phyloP scores from a whole-genome alignment of 2,329 filamentous ascomycete species.

The Leptographium wingfieldii region DNA sequence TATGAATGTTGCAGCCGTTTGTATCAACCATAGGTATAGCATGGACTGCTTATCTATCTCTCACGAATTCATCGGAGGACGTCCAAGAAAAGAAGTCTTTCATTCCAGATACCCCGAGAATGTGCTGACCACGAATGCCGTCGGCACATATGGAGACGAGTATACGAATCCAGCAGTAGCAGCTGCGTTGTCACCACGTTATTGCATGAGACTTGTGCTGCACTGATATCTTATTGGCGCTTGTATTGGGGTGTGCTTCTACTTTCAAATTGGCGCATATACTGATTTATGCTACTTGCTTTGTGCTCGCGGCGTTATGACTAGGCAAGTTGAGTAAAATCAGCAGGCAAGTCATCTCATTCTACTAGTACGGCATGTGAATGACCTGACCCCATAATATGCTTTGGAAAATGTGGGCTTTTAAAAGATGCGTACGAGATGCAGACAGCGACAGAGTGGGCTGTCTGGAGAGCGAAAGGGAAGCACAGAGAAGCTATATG shows the following conservation, averaged over 20 bases:
- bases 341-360: not conserved
- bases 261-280: not conserved
- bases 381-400: not conserved
- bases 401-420: not conserved
- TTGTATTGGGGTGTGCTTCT: not conserved
- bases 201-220: not conserved
- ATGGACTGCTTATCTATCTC: conserved; percentile 92
- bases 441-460: not conserved
- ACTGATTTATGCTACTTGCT: not conserved
- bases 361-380: not conserved
- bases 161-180: not conserved
- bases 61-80: conserved; percentile 79
- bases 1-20: conserved; percentile 54
- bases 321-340: not conserved
- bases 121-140: conserved; percentile 15
- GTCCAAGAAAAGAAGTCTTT: conserved; percentile 23
- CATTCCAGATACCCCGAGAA: conserved; percentile 20
- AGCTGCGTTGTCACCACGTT: not conserved
- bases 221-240: not conserved
- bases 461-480: not conserved
- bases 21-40: conserved; percentile 92
- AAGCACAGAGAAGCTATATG: not conserved
- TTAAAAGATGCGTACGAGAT: not conserved
- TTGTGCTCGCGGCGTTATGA: not conserved
- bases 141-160: not conserved